Percentiles rank a stretch among this genome's conserved stretches.
phyloP scores from a whole-genome alignment of 2,329 filamentous ascomycete genomes.

The Fusarium sambucinum region DNA sequence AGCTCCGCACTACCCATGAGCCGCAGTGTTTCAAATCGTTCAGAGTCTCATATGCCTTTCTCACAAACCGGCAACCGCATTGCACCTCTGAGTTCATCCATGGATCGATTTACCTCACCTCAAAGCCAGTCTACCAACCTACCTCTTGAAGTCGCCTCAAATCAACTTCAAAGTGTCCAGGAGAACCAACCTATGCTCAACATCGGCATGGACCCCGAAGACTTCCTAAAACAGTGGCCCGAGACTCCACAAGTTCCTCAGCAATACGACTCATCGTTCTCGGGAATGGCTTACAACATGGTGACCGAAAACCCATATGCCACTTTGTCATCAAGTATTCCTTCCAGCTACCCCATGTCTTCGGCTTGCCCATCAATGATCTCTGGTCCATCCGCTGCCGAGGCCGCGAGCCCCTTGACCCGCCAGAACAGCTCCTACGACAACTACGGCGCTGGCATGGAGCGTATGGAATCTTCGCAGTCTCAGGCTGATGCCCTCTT shows the following conservation, averaged over 20 bases:
- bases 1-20: conserved; percentile 57
- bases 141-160: conserved; percentile 39
- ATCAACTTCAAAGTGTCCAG: conserved; percentile 54
- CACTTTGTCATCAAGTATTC: conserved; percentile 36
- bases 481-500: conserved; percentile 50
- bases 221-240: conserved; percentile 53
- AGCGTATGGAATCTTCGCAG: conserved; percentile 54
- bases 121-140: conserved; percentile 50
- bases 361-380: conserved; percentile 60
- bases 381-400: conserved; percentile 56
- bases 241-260: conserved; percentile 38
- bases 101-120: conserved; percentile 50
- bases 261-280: conserved; percentile 39
- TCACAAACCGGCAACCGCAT: conserved; percentile 51
- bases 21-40: conserved; percentile 59
- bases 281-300: conserved; percentile 28
- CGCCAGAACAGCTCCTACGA: conserved; percentile 58
- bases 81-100: conserved; percentile 48
- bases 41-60: conserved; percentile 57
- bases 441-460: conserved; percentile 53
- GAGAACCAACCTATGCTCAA: conserved; percentile 50
- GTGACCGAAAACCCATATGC: conserved; percentile 35
- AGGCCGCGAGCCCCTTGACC: conserved; percentile 56
- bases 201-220: conserved; percentile 55
- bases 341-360: conserved; percentile 47